A percentile compares a stretch with the other conserved stretches of the same genome.
These are phyloP conservation scores for Fraxinus dipetala DNA, from an alignment of 305 asterid species.

Conservation along the genomic window DNA sequence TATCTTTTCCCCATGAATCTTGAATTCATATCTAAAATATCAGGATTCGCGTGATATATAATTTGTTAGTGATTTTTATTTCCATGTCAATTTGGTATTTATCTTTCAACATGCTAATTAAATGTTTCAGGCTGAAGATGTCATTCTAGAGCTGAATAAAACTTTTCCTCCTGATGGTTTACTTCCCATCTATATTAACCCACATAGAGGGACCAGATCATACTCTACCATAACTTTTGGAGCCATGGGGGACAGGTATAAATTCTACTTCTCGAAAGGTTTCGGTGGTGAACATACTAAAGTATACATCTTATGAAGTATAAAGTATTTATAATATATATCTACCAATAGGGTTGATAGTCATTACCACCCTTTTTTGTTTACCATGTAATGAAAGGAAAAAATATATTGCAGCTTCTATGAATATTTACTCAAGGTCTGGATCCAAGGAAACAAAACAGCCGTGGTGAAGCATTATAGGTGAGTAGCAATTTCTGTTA, in stretches of 20 bases:
- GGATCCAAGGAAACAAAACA: conserved; percentile 97
- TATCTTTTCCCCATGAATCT: not conserved
- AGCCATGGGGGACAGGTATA: conserved; percentile 99
- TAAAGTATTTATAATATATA: not conserved
- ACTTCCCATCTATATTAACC: conserved; percentile 86
- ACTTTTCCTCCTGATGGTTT: conserved; percentile 90
- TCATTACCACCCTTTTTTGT: not conserved
- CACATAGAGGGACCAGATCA: conserved; percentile 53
- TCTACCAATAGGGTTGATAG: not conserved
- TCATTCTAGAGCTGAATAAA: conserved; percentile 74
- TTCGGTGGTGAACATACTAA: not conserved
- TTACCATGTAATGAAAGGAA: not conserved
- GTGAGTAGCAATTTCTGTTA: conserved; percentile 34
- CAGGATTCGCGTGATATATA: not conserved
- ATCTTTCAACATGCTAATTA: conserved; percentile 20
- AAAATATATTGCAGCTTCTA: conserved; percentile 66
- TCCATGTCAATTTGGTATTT: conserved; percentile 20
- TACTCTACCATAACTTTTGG: conserved; percentile 93
- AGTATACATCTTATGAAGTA: not conserved
- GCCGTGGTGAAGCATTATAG: conserved; percentile 75
- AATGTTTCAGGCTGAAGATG: conserved; percentile 80
- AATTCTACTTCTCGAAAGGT: not conserved
- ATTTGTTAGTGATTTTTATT: conserved; percentile 15
- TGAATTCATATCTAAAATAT: conserved; percentile 11
- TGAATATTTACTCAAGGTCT: conserved; percentile 91